phyloP scores from a whole-genome alignment of 2,329 filamentous ascomycete genomes.

The Zymoseptoria pseudotritici region DNA sequence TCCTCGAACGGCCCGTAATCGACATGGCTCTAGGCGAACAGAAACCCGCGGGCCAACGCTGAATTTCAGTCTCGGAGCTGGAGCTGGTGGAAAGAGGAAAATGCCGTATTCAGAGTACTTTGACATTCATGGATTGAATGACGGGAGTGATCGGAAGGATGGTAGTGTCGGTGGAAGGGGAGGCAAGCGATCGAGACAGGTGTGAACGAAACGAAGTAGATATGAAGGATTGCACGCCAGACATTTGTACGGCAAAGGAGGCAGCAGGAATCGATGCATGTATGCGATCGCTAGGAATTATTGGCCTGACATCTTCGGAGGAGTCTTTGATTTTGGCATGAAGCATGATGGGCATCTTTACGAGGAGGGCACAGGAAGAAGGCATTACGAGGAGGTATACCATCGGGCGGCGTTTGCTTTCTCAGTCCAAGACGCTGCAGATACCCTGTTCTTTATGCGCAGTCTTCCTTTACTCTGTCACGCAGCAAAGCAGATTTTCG shows the following conservation, averaged over 20 bases:
- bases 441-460: not conserved
- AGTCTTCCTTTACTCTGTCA: not conserved
- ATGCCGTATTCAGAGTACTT: conserved; percentile 70
- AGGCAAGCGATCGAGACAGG: conserved; percentile 30
- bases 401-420: not conserved
- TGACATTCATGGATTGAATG: conserved; percentile 56
- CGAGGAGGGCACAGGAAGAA: conserved; percentile 1
- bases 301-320: not conserved
- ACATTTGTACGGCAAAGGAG: not conserved
- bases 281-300: conserved; percentile 1
- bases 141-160: conserved; percentile 19
- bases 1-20: conserved; percentile 14
- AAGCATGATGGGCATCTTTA: not conserved
- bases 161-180: conserved; percentile 20
- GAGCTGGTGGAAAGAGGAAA: conserved; percentile 64
- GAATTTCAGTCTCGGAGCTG: conserved; percentile 48
- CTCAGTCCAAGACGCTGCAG: not conserved
- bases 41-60: conserved; percentile 26
- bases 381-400: not conserved
- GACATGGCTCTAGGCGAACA: conserved; percentile 25
- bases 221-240: not conserved
- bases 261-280: not conserved
- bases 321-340: not conserved
- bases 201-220: conserved; percentile 15
- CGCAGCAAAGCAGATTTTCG: not conserved